Conservation (phyloP, 176 grass and related monocot genomes). For the Phoenix dactylifera region DNA sequence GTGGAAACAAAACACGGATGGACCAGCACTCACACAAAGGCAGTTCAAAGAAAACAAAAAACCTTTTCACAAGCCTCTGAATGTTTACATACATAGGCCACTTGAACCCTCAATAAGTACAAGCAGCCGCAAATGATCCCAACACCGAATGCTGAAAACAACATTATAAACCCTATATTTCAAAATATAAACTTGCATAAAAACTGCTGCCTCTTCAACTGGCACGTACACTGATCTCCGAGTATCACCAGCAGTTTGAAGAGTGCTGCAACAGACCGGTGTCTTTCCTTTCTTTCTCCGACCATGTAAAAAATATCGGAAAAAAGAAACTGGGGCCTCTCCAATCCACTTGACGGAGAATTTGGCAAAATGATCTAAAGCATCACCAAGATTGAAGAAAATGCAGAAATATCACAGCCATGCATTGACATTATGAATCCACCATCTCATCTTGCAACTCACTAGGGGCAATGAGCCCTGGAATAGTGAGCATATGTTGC, state of each 20-base stretch:
- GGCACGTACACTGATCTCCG: not conserved
- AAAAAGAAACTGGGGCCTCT: conserved; percentile 30
- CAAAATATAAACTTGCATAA: conserved; percentile 10
- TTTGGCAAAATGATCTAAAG: not conserved
- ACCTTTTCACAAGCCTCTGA: too few species aligned
- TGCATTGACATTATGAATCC: conserved; percentile 45
- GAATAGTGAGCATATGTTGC: conserved; percentile 90
- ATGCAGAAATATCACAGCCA: not conserved
- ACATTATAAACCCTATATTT: too few species aligned
- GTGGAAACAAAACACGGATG: too few species aligned
- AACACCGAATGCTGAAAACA: too few species aligned
- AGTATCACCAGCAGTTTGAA: conserved; percentile 37
- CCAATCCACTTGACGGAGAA: not conserved
- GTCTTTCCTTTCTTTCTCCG: conserved; percentile 8
- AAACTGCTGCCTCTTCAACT: conserved; percentile 41
- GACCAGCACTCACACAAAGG: too few species aligned
- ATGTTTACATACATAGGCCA: too few species aligned
- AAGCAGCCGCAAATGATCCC: too few species aligned
- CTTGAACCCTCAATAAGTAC: too few species aligned
- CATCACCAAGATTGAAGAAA: not conserved
- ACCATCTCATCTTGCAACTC: conserved; percentile 99
- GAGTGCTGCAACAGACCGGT: conserved; percentile 20
- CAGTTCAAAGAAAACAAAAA: too few species aligned
- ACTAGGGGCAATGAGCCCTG: conserved; percentile 86
- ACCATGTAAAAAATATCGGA: conserved; percentile 23